These are phyloP conservation scores for Aspergillus versicolor DNA, from an alignment of 2,329 filamentous ascomycete genomes.

Conservation along the genomic window DNA sequence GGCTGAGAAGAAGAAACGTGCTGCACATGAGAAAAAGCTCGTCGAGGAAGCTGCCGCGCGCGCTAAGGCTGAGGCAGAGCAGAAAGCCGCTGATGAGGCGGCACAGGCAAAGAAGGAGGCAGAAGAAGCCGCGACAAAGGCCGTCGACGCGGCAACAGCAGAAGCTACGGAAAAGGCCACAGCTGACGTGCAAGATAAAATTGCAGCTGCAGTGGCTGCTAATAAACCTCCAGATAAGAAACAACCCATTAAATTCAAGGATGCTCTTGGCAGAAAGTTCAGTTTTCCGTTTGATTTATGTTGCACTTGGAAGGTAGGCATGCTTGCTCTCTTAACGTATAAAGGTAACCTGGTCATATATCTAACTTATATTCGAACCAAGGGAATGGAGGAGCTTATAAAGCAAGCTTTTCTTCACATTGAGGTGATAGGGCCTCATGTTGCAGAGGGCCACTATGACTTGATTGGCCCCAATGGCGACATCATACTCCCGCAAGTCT, in stretches of 20 bases:
- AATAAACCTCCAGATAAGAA: conserved; percentile 55
- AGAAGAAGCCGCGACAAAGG: conserved; percentile 40
- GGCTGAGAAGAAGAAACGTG: conserved; percentile 34
- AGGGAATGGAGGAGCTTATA: conserved; percentile 86
- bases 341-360: background rate
- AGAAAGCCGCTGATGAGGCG: conserved; percentile 48
- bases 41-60: conserved; percentile 46
- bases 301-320: conserved; percentile 73
- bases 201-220: conserved; percentile 33
- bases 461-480: conserved; percentile 75
- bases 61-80: conserved; percentile 50
- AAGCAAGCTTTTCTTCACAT: conserved; percentile 80
- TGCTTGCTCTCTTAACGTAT: conserved; percentile 19
- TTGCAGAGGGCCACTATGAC: conserved; percentile 77
- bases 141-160: conserved; percentile 40
- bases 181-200: conserved; percentile 4
- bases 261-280: conserved; percentile 87
- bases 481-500: conserved; percentile 77
- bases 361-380: conserved; percentile 11
- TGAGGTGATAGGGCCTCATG: conserved; percentile 71
- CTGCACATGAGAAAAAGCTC: conserved; percentile 43
- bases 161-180: conserved; percentile 31
- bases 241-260: conserved; percentile 82
- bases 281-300: conserved; percentile 87
- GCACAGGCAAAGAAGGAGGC: conserved; percentile 48